Conservation (phyloP, 805 yeast genomes). For the Lipomyces orientalis region DNA sequence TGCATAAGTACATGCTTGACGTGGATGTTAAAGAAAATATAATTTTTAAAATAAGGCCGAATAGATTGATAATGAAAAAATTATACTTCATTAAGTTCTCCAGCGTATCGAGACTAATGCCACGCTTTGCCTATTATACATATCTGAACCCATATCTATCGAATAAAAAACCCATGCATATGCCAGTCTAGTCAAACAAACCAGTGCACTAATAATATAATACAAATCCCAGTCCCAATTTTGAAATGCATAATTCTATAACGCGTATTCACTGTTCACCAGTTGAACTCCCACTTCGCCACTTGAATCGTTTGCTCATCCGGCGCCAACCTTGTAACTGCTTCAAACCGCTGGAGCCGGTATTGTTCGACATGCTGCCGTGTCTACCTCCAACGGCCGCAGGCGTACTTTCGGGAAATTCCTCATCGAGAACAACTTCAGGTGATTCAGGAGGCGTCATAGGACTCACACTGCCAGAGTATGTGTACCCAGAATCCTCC, state of each 20-base stretch:
- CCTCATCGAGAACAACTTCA: background rate
- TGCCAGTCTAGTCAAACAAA: constrained; percentile 2
- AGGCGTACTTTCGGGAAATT: background rate
- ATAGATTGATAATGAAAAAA: background rate
- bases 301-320: constrained; percentile 28
- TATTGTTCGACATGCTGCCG: background rate
- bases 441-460: constrained; percentile 17
- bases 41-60: background rate
- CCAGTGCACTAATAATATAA: background rate
- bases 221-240: background rate
- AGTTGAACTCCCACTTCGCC: constrained; percentile 19
- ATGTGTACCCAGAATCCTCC: constrained; percentile 10
- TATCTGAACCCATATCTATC: constrained; percentile 1
- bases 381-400: background rate
- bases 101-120: background rate
- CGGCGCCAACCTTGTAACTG: constrained; percentile 18
- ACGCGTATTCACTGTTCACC: constrained; percentile 4
- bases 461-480: constrained; percentile 7
- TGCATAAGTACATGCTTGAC: background rate
- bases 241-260: background rate
- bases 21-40: background rate
- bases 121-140: constrained; percentile 4
- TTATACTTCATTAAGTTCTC: background rate
- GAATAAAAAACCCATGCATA: constrained; percentile 5
- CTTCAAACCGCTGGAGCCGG: background rate